Evolutionary conservation across 768 basidiomycete genomes (phyloP), one percentile per base, ranked within the genome.

Genomic region (Melanogaster broomeanus): DNA sequence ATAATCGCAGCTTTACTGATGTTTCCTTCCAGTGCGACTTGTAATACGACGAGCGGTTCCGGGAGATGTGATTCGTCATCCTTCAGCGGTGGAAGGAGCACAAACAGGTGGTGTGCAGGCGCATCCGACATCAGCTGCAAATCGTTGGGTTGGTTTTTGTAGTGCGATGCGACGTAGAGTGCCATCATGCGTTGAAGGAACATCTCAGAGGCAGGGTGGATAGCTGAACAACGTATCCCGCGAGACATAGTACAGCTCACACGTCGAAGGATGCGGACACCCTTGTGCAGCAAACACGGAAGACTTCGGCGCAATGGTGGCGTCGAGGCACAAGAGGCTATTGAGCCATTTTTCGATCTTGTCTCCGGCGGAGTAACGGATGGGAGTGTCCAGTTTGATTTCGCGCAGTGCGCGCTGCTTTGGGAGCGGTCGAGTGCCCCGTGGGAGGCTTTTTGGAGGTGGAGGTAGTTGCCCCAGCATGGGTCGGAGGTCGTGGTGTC

Each of bases 151-250:
- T 95, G 92, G 70, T 98, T 99, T 72, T 99, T 99, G 77, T 99
- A 99, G 67, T 99, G 97, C 45, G 88, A 90, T 1, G 97, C 92
- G 45, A 98, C 96, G 69, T 98, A 99, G 2, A 98, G 78, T 16
- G 92, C 87, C 94, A 98, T 97, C 88, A 98, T 94, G 31, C 95
- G 84, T 71, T 99, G 97, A 25, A 99, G 80, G 76, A 99, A 99
- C 28, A 91, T 79, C 69, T 99, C 97, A n/a, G 89, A 91, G 8
- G 95, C 97, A 3, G 95, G 93, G 66, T 99, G 94, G n/a, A 72
- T 88, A 98, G 58, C 90, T 93, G 78, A 99, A 99, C 27, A 98
- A 76, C 0, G 97, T 97, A 67, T 99, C 97, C 42, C 97, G 80
- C 64, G 88, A 90, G 61, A 99, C 93, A 68, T 94, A 92, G 79